Conservation (phyloP, 2,329 filamentous ascomycete species). For the Fusarium subglutinans region DNA sequence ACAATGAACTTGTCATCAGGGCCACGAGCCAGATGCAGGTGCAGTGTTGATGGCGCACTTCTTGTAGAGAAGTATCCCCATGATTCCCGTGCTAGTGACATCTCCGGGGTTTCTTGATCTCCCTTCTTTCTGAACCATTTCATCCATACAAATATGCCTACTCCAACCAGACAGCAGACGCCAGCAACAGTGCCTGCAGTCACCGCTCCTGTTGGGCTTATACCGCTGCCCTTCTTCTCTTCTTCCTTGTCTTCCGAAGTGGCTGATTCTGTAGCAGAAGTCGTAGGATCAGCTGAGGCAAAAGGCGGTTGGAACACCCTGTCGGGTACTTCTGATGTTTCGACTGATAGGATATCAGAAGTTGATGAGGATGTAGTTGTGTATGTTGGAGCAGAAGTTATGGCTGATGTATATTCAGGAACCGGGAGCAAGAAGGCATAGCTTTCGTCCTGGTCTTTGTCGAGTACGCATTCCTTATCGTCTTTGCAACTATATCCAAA, state of each 20-base stretch:
- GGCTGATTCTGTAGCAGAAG: slow-evolving; percentile 12
- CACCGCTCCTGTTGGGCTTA: slow-evolving; percentile 35
- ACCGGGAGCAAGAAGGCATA: slow-evolving; percentile 36
- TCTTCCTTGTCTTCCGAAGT: slow-evolving; percentile 9
- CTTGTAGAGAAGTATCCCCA: slow-evolving; percentile 36
- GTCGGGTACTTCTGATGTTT: slow-evolving; percentile 32
- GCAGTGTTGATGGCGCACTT: slow-evolving; percentile 25
- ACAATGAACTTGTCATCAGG: slow-evolving; percentile 41
- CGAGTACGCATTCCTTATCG: slow-evolving; percentile 29
- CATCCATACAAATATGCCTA: slow-evolving; percentile 41
- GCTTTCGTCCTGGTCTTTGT: slow-evolving; percentile 32
- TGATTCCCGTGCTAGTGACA: slow-evolving; percentile 12
- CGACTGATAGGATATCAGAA: slow-evolving; percentile 22
- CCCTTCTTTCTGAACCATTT: slow-evolving; percentile 39
- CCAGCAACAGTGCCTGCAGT: slow-evolving; percentile 38
- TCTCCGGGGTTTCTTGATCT: background rate
- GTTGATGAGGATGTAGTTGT: slow-evolving; percentile 1
- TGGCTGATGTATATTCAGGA: slow-evolving; percentile 16
- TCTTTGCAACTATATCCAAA: slow-evolving; percentile 40
- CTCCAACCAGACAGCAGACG: slow-evolving; percentile 33
- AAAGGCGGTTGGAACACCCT: slow-evolving; percentile 14
- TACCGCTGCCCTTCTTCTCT: slow-evolving; percentile 1
- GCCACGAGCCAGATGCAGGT: slow-evolving; percentile 35
- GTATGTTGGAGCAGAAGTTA: slow-evolving; percentile 4
- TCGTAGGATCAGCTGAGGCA: slow-evolving; percentile 2